A percentile compares a stretch with the other conserved stretches of the same genome.
Conservation (phyloP, 176 grass and related monocot genomes). For the Triticum dicoccoides region DNA sequence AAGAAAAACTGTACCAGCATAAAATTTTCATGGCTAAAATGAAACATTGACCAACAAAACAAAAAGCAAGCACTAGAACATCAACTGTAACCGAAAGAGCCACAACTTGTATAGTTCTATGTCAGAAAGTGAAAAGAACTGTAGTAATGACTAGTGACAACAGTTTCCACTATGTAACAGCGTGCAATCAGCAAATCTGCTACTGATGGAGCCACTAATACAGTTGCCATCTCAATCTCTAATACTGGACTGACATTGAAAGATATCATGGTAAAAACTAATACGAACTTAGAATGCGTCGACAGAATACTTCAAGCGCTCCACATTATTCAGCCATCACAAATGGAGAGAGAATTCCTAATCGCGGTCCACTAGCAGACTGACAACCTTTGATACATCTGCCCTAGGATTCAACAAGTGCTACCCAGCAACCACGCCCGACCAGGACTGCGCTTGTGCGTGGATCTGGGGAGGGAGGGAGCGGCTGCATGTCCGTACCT, state of each 20-base stretch:
- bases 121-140: background rate
- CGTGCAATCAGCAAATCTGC: background rate
- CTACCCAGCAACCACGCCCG: background rate
- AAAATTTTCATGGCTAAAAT: background rate
- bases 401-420: background rate
- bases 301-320: background rate
- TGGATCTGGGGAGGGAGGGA: background rate
- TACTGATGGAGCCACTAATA: background rate
- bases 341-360: background rate
- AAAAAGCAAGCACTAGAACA: background rate
- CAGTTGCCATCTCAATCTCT: background rate
- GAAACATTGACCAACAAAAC: background rate
- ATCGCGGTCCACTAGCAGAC: background rate
- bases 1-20: background rate
- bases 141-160: background rate
- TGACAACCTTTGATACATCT: background rate
- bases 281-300: background rate
- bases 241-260: too few species aligned
- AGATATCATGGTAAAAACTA: background rate
- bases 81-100: background rate
- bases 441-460: background rate
- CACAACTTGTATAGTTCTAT: background rate
- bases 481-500: slow-evolving; percentile 5
- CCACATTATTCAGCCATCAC: background rate
- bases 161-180: background rate